Conservation (phyloP, 106 monocot genomes). For the Allium sativum region DNA sequence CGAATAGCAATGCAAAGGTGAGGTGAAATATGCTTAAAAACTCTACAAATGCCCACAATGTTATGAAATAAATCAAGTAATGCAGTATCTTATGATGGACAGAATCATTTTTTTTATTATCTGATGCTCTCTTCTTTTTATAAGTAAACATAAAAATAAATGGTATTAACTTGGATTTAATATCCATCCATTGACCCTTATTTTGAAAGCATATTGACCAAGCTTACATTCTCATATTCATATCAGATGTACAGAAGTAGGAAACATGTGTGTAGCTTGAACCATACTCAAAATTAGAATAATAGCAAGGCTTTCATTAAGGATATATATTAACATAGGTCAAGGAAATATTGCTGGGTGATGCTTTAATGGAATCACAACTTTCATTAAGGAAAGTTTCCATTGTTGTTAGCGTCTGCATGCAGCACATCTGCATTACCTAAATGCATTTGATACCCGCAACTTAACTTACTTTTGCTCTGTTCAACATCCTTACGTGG, state of each 20-base stretch:
- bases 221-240: too few relatives aligned
- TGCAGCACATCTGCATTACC: too few relatives aligned
- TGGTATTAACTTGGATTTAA: not conserved
- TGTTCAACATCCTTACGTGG: too few relatives aligned
- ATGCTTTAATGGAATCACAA: constrained; percentile 7
- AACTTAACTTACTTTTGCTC: too few relatives aligned
- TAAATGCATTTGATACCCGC: too few relatives aligned
- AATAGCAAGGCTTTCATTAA: not conserved
- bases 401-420: too few relatives aligned
- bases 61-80: not conserved
- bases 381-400: too few relatives aligned
- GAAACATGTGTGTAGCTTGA: not conserved
- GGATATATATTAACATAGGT: not conserved
- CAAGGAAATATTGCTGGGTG: not conserved
- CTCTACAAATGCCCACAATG: not conserved
- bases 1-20: not conserved
- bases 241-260: too few relatives aligned
- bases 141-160: not conserved
- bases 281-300: constrained; percentile 2
- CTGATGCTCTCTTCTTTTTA: constrained; percentile 2
- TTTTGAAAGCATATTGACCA: not conserved
- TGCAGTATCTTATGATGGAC: constrained; percentile 3
- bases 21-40: not conserved
- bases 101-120: not conserved
- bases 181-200: constrained; percentile 5